These are phyloP conservation scores for Arthroderma uncinatum DNA, from an alignment of 2,329 filamentous ascomycete species.

Conservation along the genomic window DNA sequence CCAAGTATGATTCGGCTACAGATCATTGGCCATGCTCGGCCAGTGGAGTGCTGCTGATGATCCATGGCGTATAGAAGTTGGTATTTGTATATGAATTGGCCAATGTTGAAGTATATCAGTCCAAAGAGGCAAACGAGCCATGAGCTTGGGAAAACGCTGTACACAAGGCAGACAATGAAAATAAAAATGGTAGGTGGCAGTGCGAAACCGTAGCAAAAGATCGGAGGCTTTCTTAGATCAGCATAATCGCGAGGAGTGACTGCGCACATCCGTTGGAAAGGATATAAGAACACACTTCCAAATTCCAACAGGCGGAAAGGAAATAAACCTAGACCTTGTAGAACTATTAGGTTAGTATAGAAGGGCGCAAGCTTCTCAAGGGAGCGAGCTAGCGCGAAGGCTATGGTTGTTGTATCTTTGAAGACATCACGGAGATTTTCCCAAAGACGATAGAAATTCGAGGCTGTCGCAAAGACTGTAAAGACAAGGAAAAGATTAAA, in stretches of 20 bases:
- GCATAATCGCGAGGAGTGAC: conserved; percentile 84
- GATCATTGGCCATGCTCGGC: conserved; percentile 91
- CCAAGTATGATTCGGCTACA: conserved; percentile 84
- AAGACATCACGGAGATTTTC: conserved; percentile 58
- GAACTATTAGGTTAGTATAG: conserved; percentile 86
- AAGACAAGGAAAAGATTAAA: conserved; percentile 98
- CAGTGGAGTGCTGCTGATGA: conserved; percentile 86
- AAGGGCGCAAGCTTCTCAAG: conserved; percentile 67
- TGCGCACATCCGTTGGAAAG: conserved; percentile 63
- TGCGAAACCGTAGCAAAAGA: conserved; percentile 94
- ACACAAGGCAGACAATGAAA: conserved; percentile 91
- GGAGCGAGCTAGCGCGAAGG: conserved; percentile 61
- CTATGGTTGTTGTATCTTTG: conserved; percentile 67
- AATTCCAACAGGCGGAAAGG: conserved; percentile 87
- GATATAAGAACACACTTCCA: conserved; percentile 72
- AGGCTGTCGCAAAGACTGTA: conserved; percentile 71
- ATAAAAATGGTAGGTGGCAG: conserved; percentile 84
- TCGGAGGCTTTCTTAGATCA: conserved; percentile 66
- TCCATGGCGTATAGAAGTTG: conserved; percentile 98
- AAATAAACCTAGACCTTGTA: conserved; percentile 87
- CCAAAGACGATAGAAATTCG: conserved; percentile 58
- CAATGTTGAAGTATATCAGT: conserved; percentile 55
- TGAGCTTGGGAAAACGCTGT: conserved; percentile 72
- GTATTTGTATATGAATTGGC: conserved; percentile 90
- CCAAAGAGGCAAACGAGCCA: conserved; percentile 71